These are phyloP conservation scores for Arthroderma sp. DNA, from an alignment of 2,329 filamentous ascomycete genomes.

Conservation along the genomic window DNA sequence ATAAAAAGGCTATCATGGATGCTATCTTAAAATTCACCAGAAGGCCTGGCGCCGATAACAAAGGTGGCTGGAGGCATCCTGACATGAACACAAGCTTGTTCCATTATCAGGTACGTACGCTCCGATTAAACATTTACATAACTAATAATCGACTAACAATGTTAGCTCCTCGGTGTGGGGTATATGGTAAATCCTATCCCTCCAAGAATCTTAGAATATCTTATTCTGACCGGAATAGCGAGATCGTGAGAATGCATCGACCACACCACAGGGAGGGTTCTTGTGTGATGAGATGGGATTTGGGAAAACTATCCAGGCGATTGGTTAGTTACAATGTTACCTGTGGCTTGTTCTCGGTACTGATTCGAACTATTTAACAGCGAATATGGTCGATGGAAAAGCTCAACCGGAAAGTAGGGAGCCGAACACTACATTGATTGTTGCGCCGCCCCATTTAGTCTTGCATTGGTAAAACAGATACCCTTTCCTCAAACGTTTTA, in stretches of 20 bases:
- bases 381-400: conserved; percentile 29
- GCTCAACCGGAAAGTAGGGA: conserved; percentile 13
- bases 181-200: conserved; percentile 23
- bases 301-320: conserved; percentile 30
- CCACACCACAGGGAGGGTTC: conserved; percentile 25
- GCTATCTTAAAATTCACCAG: conserved; percentile 23
- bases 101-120: conserved; percentile 24
- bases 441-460: conserved; percentile 25
- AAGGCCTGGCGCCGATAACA: conserved; percentile 19
- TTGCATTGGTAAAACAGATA: conserved; percentile 23
- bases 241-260: conserved; percentile 20
- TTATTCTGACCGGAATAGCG: conserved; percentile 16
- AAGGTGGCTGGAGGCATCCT: conserved; percentile 24
- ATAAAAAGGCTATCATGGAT: conserved; percentile 19
- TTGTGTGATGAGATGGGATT: conserved; percentile 34
- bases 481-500: background rate
- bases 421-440: conserved; percentile 25
- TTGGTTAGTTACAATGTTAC: conserved; percentile 17
- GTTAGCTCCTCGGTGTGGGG: conserved; percentile 22
- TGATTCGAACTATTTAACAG: conserved; percentile 13
- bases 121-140: background rate
- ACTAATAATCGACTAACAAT: conserved; percentile 6
- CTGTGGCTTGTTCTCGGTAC: conserved; percentile 1
- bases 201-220: no score
- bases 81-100: conserved; percentile 26